A percentile compares a stretch with the other conserved stretches of the same genome.
Evolutionary conservation across 176 grass and related monocot species (phyloP).

Genomic region (Avena sativa): DNA sequence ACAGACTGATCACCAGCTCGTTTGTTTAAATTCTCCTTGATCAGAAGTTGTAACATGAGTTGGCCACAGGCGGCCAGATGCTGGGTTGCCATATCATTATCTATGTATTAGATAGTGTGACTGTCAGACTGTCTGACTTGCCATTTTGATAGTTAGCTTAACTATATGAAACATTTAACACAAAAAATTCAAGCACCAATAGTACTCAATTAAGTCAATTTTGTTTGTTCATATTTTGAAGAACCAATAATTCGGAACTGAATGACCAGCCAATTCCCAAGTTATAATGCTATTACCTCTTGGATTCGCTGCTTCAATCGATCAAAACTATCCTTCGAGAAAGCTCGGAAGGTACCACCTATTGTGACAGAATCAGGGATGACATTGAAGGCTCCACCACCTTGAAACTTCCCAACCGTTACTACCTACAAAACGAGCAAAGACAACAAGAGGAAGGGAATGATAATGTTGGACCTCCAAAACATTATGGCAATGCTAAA

Average conservation of each 20-base stretch:
- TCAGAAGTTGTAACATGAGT: neutral
- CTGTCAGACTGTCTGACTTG: neutral
- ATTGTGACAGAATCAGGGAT: too few relatives aligned
- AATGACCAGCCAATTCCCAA: neutral
- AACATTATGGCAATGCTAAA: neutral
- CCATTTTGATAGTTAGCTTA: neutral
- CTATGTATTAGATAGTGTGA: neutral
- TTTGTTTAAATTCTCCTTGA: neutral
- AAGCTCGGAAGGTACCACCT: too few relatives aligned
- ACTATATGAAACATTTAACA: neutral
- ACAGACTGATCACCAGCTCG: neutral
- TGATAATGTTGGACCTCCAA: neutral
- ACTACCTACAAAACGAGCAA: slow-evolving; percentile 59
- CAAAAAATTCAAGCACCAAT: neutral
- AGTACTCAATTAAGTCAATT: neutral
- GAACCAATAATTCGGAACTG: slow-evolving; percentile 26
- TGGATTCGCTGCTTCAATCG: slow-evolving; percentile 56
- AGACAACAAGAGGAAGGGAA: neutral
- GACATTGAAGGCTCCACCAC: slow-evolving; percentile 47
- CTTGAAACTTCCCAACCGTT: slow-evolving; percentile 93
- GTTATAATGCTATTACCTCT: slow-evolving; percentile 56
- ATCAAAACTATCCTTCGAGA: too few relatives aligned
- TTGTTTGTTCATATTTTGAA: neutral
- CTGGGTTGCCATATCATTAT: neutral
- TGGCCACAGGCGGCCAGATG: neutral